Evolutionary conservation across 768 basidiomycete species (phyloP).

Genomic region (Vararia minispora): DNA sequence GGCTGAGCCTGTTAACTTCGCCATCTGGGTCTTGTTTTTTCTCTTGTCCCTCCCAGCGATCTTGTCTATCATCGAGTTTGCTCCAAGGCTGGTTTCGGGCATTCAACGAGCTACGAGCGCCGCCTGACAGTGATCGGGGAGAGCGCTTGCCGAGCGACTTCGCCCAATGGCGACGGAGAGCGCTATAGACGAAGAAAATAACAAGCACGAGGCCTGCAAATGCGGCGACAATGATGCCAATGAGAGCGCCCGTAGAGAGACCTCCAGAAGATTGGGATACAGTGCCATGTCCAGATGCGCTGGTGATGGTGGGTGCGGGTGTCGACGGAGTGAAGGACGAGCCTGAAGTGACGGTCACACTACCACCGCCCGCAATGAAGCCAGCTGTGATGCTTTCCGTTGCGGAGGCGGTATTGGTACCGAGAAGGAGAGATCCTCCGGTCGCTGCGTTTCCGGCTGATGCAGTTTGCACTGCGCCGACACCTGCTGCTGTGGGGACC

Average conservation of each 20-base stretch:
- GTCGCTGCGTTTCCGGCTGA: no score
- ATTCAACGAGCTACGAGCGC: background rate
- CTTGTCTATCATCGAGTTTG: background rate
- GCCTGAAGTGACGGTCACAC: no score
- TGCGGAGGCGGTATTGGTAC: no score
- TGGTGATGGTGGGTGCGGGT: no score
- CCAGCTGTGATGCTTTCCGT: no score
- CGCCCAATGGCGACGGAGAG: slow-evolving; percentile 1
- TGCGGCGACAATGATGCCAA: slow-evolving; percentile 8
- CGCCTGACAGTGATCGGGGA: background rate
- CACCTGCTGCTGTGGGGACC: no score
- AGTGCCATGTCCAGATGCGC: no score
- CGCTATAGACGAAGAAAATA: slow-evolving; percentile 5
- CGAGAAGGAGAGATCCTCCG: no score
- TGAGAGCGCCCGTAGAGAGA: slow-evolving; percentile 8
- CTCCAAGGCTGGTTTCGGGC: slow-evolving; percentile 7
- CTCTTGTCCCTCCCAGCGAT: slow-evolving; percentile 1
- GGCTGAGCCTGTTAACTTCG: slow-evolving; percentile 2
- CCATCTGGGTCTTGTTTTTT: background rate
- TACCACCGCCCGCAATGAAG: no score
- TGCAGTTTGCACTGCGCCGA: no score
- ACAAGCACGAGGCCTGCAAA: slow-evolving; percentile 4
- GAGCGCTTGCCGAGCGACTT: background rate
- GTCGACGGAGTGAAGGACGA: no score
- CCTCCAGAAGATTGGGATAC: no score